Conservation (phyloP, 2,329 filamentous ascomycete species). For the Cladosporium phlei region DNA sequence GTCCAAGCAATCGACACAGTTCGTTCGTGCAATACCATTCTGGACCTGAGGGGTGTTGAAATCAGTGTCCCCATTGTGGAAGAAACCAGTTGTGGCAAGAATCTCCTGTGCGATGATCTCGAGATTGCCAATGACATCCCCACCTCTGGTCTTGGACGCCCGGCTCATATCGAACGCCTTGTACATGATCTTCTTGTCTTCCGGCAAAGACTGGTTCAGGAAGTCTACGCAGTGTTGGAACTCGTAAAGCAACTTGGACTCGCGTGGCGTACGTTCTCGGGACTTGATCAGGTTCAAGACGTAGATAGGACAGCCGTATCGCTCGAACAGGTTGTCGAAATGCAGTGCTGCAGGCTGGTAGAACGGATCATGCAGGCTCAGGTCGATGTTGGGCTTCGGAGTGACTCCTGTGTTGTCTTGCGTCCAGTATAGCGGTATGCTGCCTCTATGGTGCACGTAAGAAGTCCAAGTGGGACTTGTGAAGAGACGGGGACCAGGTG, state of each 20-base stretch:
- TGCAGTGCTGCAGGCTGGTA: constrained; percentile 89
- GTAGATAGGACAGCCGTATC: constrained; percentile 89
- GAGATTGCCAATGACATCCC: constrained; percentile 89
- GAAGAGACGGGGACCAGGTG: constrained; percentile 77
- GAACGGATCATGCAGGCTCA: constrained; percentile 94
- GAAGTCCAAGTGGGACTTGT: constrained; percentile 90
- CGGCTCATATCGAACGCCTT: constrained; percentile 98
- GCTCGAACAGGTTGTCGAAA: constrained; percentile 88
- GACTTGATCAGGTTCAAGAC: constrained; percentile 84
- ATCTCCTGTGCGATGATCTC: constrained; percentile 88
- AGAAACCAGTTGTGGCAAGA: constrained; percentile 81
- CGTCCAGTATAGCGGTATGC: constrained; percentile 95
- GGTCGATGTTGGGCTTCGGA: constrained; percentile 91
- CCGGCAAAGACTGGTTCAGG: constrained; percentile 86
- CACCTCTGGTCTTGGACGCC: constrained; percentile 81
- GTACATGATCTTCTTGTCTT: constrained; percentile 80
- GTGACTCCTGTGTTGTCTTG: constrained; percentile 93
- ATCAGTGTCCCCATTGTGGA: constrained; percentile 78
- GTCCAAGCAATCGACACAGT: constrained; percentile 96
- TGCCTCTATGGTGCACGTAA: constrained; percentile 93
- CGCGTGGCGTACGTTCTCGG: constrained; percentile 79
- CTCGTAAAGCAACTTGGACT: constrained; percentile 84
- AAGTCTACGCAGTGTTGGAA: constrained; percentile 85
- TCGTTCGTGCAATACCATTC: constrained; percentile 89
- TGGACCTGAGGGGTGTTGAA: constrained; percentile 67